A percentile compares a stretch with the other conserved stretches of the same genome.
These are phyloP conservation scores for Corniculantispora saksenae DNA, from an alignment of 2,329 filamentous ascomycete species.

Conservation along the genomic window DNA sequence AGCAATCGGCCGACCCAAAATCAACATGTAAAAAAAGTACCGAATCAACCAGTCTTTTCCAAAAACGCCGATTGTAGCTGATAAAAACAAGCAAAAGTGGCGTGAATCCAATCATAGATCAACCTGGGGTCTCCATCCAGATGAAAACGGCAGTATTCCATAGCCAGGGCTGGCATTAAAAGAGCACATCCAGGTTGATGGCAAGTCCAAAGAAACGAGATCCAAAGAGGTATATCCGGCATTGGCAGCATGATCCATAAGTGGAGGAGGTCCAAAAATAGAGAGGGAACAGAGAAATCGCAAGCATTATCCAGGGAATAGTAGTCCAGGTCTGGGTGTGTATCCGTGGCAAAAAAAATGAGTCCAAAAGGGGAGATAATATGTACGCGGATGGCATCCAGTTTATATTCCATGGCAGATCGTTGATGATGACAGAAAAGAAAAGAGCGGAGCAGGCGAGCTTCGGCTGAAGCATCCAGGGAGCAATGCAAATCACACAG, in stretches of 20 bases:
- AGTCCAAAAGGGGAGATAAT: constrained; percentile 7
- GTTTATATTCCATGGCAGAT: constrained; percentile 16
- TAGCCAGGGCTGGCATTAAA: constrained; percentile 8
- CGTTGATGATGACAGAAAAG: constrained; percentile 9
- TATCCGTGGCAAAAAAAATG: constrained; percentile 3
- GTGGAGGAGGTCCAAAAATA: constrained; percentile 20
- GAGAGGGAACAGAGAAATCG: constrained; percentile 27
- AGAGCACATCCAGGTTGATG: constrained; percentile 7
- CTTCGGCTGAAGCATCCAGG: constrained; percentile 30
- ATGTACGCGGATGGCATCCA: constrained; percentile 9
- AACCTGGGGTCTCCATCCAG: constrained; percentile 3
- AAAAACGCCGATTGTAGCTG: constrained; percentile 11
- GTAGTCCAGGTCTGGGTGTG: constrained; percentile 15
- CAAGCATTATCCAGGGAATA: constrained; percentile 21
- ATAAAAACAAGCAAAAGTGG: background rate
- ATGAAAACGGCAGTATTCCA: constrained; percentile 1
- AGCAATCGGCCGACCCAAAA: constrained; percentile 1
- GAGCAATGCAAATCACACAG: constrained; percentile 29
- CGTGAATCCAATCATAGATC: constrained; percentile 12
- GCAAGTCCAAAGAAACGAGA: constrained; percentile 12
- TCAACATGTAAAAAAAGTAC: constrained; percentile 5
- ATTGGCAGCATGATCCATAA: constrained; percentile 28
- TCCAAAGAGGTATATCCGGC: constrained; percentile 17
- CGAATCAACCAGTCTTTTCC: constrained; percentile 12
- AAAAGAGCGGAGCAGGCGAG: background rate